Percentiles rank a stretch among this genome's conserved stretches.
These are phyloP conservation scores for Dionaea muscipula DNA, from an alignment of 179 eudicot genomes.

Conservation along the genomic window DNA sequence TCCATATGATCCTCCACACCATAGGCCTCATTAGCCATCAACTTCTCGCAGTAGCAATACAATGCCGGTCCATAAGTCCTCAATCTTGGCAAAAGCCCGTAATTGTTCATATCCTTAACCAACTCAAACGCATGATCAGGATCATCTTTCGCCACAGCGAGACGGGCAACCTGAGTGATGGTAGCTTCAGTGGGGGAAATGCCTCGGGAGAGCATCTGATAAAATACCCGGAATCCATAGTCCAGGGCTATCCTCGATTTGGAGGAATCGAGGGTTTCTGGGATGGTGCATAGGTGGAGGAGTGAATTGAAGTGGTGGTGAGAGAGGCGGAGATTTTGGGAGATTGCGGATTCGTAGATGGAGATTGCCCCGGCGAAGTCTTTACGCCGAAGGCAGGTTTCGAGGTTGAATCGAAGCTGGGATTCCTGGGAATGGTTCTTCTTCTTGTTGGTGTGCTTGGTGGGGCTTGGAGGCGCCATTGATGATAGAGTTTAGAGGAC, in stretches of 20 bases:
- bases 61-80: slow-evolving; percentile 66
- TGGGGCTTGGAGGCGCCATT: background rate
- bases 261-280: slow-evolving; percentile 21
- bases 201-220: slow-evolving; percentile 33
- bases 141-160: slow-evolving; percentile 47
- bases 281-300: slow-evolving; percentile 56
- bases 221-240: slow-evolving; percentile 45
- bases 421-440: slow-evolving; percentile 45
- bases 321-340: slow-evolving; percentile 30
- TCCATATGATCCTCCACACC: slow-evolving; percentile 59
- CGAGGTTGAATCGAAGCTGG: slow-evolving; percentile 45
- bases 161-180: slow-evolving; percentile 44
- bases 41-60: slow-evolving; percentile 37
- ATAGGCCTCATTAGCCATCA: slow-evolving; percentile 50
- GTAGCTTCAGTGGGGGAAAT: slow-evolving; percentile 60
- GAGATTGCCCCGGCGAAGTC: slow-evolving; percentile 47
- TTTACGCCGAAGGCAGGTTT: slow-evolving; percentile 47
- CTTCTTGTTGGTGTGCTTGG: slow-evolving; percentile 28
- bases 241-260: slow-evolving; percentile 38
- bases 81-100: slow-evolving; percentile 35
- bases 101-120: slow-evolving; percentile 28
- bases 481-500: too few relatives aligned
- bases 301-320: slow-evolving; percentile 56
- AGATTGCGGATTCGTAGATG: slow-evolving; percentile 49
- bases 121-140: slow-evolving; percentile 49